Percentiles rank a stretch among this genome's conserved stretches.
phyloP scores from a whole-genome alignment of 1,284 basidiomycete species.

The Mrakiaceae sp. region DNA sequence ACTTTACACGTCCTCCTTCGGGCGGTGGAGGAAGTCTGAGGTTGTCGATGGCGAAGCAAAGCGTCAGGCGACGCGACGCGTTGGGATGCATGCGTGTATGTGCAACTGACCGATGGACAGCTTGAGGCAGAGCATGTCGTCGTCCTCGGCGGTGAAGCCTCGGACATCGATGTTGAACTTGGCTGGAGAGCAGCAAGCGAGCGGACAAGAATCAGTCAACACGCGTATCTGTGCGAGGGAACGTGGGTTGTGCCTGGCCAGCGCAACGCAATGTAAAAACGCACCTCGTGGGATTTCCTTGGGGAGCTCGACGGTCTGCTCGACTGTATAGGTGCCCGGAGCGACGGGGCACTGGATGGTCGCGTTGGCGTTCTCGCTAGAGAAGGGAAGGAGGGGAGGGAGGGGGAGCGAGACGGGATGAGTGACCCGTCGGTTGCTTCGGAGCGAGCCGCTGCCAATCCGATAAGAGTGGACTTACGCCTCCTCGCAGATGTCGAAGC shows the following conservation, averaged over 20 bases:
- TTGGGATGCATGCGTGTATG: neutral
- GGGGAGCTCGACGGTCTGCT: conserved; percentile 70
- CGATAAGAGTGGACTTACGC: conserved; percentile 50
- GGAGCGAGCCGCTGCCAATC: neutral
- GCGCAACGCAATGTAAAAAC: conserved; percentile 22
- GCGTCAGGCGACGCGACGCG: neutral
- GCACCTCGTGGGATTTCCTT: conserved; percentile 77
- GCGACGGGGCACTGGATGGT: conserved; percentile 68
- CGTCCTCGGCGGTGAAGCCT: conserved; percentile 66
- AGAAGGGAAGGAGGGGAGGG: neutral
- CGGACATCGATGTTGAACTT: conserved; percentile 67
- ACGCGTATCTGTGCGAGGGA: neutral
- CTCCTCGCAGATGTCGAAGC: conserved; percentile 80
- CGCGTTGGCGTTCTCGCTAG: conserved; percentile 51
- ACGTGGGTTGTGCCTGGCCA: neutral
- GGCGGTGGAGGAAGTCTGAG: conserved; percentile 5
- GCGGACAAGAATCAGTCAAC: neutral
- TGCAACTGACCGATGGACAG: conserved; percentile 45
- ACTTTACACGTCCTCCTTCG: neutral
- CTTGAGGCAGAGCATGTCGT: conserved; percentile 68
- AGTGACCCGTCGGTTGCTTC: neutral
- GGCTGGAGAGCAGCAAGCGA: conserved; percentile 41
- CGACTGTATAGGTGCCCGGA: conserved; percentile 54
- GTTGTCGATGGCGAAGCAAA: neutral
- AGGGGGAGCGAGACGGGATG: neutral